Evolutionary conservation across 2,329 filamentous ascomycete species (phyloP).

Genomic region (Aspergillus thermomutatus): DNA sequence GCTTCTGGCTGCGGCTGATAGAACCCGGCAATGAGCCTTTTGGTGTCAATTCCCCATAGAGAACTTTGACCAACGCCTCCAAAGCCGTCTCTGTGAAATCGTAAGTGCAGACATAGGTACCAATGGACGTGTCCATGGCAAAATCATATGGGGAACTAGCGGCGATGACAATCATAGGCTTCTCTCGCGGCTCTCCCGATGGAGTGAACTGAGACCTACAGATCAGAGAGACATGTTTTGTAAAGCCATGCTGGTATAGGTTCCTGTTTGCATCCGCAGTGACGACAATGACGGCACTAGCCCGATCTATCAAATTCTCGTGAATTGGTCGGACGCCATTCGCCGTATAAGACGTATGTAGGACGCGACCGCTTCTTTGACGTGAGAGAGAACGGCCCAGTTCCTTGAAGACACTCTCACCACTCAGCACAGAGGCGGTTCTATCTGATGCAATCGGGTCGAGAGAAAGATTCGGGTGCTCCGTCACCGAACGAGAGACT

Average conservation of each 20-base stretch:
- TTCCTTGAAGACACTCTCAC: conserved; percentile 88
- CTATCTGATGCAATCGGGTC: conserved; percentile 57
- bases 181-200: conserved; percentile 54
- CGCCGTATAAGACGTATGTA: conserved; percentile 93
- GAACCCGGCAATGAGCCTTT: conserved; percentile 63
- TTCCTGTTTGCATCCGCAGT: conserved; percentile 94
- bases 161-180: conserved; percentile 84
- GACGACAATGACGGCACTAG: conserved; percentile 82
- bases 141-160: conserved; percentile 97
- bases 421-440: conserved; percentile 72
- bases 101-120: conserved; percentile 92
- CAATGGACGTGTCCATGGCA: conserved; percentile 84
- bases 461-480: conserved; percentile 45
- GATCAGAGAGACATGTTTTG: conserved; percentile 94
- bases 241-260: conserved; percentile 89
- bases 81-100: conserved; percentile 94
- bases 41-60: conserved; percentile 70
- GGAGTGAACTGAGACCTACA: conserved; percentile 52
- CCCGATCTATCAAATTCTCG: conserved; percentile 85
- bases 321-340: conserved; percentile 90
- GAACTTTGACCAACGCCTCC: conserved; percentile 74
- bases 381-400: conserved; percentile 83
- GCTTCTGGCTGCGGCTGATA: conserved; percentile 80
- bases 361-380: conserved; percentile 76
- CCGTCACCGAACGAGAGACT: conserved; percentile 65